Base-by-base conservation (phyloP, 2,329 filamentous ascomycete species). In the Didymella arachidicola region DNA sequence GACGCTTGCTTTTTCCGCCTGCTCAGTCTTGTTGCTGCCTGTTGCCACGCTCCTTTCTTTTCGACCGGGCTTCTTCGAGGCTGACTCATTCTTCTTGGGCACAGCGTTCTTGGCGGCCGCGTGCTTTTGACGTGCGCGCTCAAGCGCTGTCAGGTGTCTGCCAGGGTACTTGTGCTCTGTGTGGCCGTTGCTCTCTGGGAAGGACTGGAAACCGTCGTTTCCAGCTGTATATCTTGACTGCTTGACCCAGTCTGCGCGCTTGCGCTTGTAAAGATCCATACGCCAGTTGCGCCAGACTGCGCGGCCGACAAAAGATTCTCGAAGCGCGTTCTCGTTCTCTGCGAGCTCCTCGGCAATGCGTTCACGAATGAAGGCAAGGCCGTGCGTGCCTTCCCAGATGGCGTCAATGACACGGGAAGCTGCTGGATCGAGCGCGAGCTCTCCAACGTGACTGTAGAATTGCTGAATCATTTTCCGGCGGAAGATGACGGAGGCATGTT, bases 241-340 rank as follows among this genome's bases (percentile, higher is more conserved):
- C 56, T 80, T 80, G 57, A 87, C 81, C 89, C 89, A 92, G 55
- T 90, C 87, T 6, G 79, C 80, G 39, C 86, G 79, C 51, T 83
- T 79, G 27, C 87, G 80, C 70, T 87, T 89, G 75, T 88, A 91
- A 6, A 89, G 76, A 74, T 92, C 89, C 84, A 91, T 88, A 34
- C 82, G 84, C 89, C 89, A 92, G 69, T 91, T 91, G 63, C 86
- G 82, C 88, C 88, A 91, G 11, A 91, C 88, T 3, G 86, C 87
- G 32, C 88, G 80, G 2, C 89, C 89, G 22, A 86, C 82, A 34
- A 83, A 84, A 1, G 84, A 87, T 57, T 90, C 87, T n/a, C 88
- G 82, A 18, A 91, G 74, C 0, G 78, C 68, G n/a, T 79, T 74
- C 70, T 91, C 89, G 55, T 85, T 82, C 53, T 83, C 79, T 0